Evolutionary conservation across 164 flowering plant species (phyloP).

Genomic region (Stephania japonica): DNA sequence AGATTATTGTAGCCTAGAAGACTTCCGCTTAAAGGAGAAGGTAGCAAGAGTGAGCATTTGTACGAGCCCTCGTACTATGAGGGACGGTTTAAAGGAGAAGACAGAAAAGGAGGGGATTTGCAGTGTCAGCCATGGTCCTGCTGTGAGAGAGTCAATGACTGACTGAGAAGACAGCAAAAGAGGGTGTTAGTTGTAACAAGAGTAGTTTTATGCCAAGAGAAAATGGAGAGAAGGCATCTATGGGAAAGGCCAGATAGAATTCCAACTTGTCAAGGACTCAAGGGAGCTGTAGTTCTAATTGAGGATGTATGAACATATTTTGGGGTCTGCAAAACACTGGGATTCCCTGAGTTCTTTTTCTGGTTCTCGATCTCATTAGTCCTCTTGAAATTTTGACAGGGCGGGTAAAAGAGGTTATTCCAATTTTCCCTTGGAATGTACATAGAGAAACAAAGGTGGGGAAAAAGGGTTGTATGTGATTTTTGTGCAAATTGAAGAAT

Average conservation of each 20-base stretch:
- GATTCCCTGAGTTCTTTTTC: slow-evolving; percentile 2
- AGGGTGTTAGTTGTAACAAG: slow-evolving; percentile 11
- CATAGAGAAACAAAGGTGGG: slow-evolving; percentile 10
- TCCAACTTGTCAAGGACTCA: slow-evolving; percentile 19
- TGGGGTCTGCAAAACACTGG: background rate
- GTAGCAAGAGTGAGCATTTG: slow-evolving; percentile 20
- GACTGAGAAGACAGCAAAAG: background rate
- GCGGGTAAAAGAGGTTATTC: slow-evolving; percentile 13
- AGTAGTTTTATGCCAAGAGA: slow-evolving; percentile 7
- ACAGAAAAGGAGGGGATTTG: slow-evolving; percentile 16
- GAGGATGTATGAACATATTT: background rate
- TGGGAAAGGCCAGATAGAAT: slow-evolving; percentile 17
- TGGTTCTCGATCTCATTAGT: slow-evolving; percentile 14
- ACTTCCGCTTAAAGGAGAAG: slow-evolving; percentile 66
- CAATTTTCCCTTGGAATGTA: slow-evolving; percentile 17
- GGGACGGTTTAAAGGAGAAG: slow-evolving; percentile 45
- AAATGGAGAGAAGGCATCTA: slow-evolving; percentile 7
- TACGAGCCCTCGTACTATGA: background rate
- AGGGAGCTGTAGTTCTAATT: slow-evolving; percentile 18
- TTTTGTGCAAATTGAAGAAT: slow-evolving; percentile 25
- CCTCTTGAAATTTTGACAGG: slow-evolving; percentile 22
- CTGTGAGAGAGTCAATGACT: background rate
- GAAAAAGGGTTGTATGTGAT: slow-evolving; percentile 13
- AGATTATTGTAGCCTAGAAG: slow-evolving; percentile 65
- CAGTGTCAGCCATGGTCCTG: slow-evolving; percentile 11